These are phyloP conservation scores for Penicillium sp. DNA, from an alignment of 2,329 filamentous ascomycete species.

Conservation along the genomic window DNA sequence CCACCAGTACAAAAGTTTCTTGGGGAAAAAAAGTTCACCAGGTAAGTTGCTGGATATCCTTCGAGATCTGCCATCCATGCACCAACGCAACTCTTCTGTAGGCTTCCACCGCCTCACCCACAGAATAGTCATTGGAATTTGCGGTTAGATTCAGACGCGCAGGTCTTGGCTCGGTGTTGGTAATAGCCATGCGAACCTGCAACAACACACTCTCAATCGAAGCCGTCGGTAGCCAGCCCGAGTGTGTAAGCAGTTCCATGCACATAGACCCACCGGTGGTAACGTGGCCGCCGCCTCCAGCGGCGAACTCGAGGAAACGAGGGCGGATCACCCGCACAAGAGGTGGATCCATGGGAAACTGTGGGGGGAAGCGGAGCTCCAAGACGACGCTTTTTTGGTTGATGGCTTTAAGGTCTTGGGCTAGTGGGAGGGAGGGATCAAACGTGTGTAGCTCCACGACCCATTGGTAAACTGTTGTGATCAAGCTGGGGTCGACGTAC, in stretches of 20 bases:
- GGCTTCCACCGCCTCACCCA: conserved; percentile 70
- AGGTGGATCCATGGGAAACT: conserved; percentile 76
- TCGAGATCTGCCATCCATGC: conserved; percentile 74
- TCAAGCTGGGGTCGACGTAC: conserved; percentile 69
- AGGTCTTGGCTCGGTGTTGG: conserved; percentile 65
- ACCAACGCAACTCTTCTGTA: conserved; percentile 65
- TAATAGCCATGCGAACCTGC: conserved; percentile 76
- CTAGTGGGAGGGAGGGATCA: conserved; percentile 65
- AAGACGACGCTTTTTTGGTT: conserved; percentile 69
- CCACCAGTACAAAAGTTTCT: neutral
- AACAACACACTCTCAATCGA: conserved; percentile 77
- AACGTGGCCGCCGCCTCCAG: conserved; percentile 81
- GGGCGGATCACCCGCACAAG: conserved; percentile 83
- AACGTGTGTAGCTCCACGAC: conserved; percentile 88
- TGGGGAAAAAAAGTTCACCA: conserved; percentile 8
- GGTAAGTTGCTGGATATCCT: conserved; percentile 56
- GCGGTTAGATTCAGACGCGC: conserved; percentile 61
- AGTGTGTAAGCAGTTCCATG: conserved; percentile 81
- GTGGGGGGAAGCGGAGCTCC: conserved; percentile 75
- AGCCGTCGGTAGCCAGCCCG: conserved; percentile 73
- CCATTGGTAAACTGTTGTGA: conserved; percentile 84
- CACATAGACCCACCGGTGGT: conserved; percentile 80
- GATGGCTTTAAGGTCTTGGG: conserved; percentile 67
- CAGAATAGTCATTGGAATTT: conserved; percentile 57
- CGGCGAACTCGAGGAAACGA: conserved; percentile 68